Evolutionary conservation across 495 filamentous ascomycete species (phyloP), one percentile per base, ranked within the genome.

Genomic region (Talaromyces nanjingensis): DNA sequence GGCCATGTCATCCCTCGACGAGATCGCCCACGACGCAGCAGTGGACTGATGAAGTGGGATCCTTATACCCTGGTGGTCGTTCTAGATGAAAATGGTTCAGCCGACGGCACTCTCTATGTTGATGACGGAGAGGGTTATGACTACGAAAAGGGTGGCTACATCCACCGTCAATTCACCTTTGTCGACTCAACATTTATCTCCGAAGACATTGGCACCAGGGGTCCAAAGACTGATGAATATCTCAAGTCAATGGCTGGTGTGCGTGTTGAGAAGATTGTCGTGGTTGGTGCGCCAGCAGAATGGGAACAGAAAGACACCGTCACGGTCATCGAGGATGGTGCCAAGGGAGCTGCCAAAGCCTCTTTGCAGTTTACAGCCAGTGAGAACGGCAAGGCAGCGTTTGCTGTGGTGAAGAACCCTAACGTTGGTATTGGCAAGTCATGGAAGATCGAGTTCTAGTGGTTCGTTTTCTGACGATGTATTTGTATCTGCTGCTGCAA

Each of bases 41-140:
- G 86, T 62, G 89, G 89, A 6, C 79, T 97, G 8, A 97, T 98
- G 96, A 88, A 84, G 68, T 96, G 85, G 77, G 94, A 98, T 71
- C 92, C 93, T 6, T 96, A 96, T 75, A 98, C 94, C 8, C 83
- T 98, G 2, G 86, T 98, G 42, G 79, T 98, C 4, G 84, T 86
- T 1, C 76, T 96, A n/a, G 77, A 84, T 67, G 85, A 87, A 69
- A 80, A 85, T 34, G 87, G 86, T 53, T 81, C 84, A 60, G 92
- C 94, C 0, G 86, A 90, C 59, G 94, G 94, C 29, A 85, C 86
- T 4, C 76, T 98, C 29, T 98, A 98, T 68, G 77, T 96, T 57
- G 94, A 98, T 69, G 94, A 98, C 67, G 96, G 94, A 27, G 92
- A 97, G 77, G 90, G 89, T 0, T 98, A 91, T 65, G 90, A 96